These are phyloP conservation scores for Ettlia oleoabundans DNA, from an alignment of 139 green algal species.

Conservation along the genomic window DNA sequence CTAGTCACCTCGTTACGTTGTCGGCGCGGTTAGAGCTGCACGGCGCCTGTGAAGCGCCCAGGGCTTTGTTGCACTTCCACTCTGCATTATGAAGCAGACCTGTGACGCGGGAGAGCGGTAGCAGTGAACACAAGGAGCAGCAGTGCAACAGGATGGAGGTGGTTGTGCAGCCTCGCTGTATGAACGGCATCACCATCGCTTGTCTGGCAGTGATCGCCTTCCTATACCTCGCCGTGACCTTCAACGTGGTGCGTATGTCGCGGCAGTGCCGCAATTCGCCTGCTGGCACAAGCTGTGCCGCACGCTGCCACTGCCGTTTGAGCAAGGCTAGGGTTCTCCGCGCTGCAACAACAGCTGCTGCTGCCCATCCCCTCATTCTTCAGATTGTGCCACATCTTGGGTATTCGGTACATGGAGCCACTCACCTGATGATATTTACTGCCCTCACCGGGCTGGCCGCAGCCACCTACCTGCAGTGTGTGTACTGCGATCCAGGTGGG, in stretches of 20 bases:
- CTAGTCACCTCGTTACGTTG: too few relatives aligned
- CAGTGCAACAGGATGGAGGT: too few relatives aligned
- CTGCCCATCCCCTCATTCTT: background rate
- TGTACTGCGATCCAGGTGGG: slow-evolving; percentile 57
- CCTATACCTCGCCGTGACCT: background rate
- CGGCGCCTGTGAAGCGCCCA: too few relatives aligned
- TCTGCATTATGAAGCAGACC: too few relatives aligned
- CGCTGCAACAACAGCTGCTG: background rate
- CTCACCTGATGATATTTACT: slow-evolving; percentile 61
- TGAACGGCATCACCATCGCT: background rate
- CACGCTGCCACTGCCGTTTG: background rate
- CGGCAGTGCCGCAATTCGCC: too few relatives aligned
- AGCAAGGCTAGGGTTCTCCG: background rate
- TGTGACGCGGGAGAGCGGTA: too few relatives aligned
- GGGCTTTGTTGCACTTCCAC: too few relatives aligned
- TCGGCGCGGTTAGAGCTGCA: too few relatives aligned
- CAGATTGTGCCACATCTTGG: slow-evolving; percentile 78
- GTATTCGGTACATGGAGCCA: slow-evolving; percentile 69
- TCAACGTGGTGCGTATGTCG: slow-evolving; percentile 45
- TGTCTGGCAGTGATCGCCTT: slow-evolving; percentile 25
- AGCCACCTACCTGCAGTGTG: slow-evolving; percentile 6
- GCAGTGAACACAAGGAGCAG: too few relatives aligned
- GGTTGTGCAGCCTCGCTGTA: background rate
- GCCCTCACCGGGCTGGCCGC: slow-evolving; percentile 32
- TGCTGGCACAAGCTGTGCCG: background rate